Evolutionary conservation across 148 eudicot genomes (phyloP).

Genomic region (Amaranthus palmeri): DNA sequence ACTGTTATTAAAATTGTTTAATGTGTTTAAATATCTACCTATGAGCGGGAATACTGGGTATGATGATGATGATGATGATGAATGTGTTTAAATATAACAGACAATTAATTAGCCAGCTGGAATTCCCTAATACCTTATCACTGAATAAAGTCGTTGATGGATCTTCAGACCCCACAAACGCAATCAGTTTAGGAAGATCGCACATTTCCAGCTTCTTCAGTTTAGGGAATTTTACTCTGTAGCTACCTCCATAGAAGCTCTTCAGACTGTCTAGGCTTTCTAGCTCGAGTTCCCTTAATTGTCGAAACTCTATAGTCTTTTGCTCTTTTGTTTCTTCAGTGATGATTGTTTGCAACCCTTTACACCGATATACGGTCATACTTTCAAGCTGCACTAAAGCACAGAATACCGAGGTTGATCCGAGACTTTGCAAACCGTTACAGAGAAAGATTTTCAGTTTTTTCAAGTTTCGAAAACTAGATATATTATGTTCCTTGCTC

Average conservation of each 20-base stretch:
- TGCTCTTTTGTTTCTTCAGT: background rate
- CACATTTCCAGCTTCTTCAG: background rate
- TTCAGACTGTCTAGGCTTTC: no score
- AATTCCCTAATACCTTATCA: background rate
- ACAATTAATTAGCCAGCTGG: no score
- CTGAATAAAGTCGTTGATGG: background rate
- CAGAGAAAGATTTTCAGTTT: background rate
- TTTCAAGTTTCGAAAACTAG: background rate
- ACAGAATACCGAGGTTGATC: background rate
- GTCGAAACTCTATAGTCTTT: background rate
- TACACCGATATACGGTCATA: background rate
- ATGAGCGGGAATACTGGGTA: no score
- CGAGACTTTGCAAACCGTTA: background rate
- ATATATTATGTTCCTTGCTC: background rate
- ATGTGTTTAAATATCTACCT: no score
- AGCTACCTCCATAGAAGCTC: no score
- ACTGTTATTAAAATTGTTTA: background rate
- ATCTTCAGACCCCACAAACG: background rate
- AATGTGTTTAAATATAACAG: no score
- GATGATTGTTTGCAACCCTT: background rate
- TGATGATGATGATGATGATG: no score
- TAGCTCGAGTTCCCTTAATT: no score
- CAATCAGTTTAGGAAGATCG: background rate
- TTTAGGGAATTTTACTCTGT: background rate
- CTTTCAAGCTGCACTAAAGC: conserved; percentile 3